Evolutionary conservation across 2,329 filamentous ascomycete genomes (phyloP).

Genomic region (Remersonia thermophila): DNA sequence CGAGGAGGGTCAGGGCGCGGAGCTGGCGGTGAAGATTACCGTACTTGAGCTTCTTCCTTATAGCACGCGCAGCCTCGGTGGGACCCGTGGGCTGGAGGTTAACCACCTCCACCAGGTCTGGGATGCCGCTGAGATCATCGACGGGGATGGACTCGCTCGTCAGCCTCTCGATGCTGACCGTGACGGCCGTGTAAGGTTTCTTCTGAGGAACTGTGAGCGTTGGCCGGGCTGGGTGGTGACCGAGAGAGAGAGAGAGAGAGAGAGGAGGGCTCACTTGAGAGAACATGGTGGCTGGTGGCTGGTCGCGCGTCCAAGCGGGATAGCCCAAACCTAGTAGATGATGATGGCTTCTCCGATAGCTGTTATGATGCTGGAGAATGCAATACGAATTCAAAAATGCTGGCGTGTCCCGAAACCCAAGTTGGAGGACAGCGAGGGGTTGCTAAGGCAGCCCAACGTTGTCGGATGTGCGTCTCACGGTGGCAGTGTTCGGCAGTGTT

Average conservation of each 20-base stretch:
- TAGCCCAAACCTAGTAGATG: not conserved
- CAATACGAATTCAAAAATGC: no score
- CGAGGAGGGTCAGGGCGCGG: conserved; percentile 74
- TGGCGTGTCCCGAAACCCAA: no score
- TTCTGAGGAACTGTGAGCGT: conserved; percentile 33
- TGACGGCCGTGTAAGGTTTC: conserved; percentile 88
- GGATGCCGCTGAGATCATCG: conserved; percentile 82
- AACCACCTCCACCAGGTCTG: conserved; percentile 88
- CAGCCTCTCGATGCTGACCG: conserved; percentile 80
- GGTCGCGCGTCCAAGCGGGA: no score
- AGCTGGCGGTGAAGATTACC: conserved; percentile 88
- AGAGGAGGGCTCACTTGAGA: conserved; percentile 10
- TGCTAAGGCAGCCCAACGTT: no score
- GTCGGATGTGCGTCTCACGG: no score
- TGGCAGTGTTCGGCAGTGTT: no score
- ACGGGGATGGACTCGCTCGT: conserved; percentile 84
- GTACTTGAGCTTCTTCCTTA: conserved; percentile 98
- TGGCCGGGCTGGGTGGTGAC: not conserved
- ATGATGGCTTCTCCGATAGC: no score
- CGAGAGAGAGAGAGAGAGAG: not conserved
- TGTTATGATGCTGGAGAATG: no score
- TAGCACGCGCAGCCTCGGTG: conserved; percentile 75
- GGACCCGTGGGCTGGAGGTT: conserved; percentile 79
- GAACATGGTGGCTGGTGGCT: conserved; percentile 13
- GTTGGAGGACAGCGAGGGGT: no score